Evolutionary conservation across 768 basidiomycete genomes (phyloP).

Genomic region (Ephemerocybe angulata): DNA sequence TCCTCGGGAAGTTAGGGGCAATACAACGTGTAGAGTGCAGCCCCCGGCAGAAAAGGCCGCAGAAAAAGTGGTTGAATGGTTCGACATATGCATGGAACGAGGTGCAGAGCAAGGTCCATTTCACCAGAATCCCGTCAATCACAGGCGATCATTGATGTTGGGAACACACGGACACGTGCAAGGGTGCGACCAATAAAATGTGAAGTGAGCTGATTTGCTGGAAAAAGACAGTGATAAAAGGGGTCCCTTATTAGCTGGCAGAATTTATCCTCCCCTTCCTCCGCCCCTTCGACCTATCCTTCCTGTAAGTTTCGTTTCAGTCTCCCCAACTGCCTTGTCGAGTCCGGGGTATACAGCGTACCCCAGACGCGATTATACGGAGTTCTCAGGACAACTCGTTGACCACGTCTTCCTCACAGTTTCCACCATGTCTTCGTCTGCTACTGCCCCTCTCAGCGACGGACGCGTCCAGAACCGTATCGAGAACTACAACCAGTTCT

Average conservation of each 20-base stretch:
- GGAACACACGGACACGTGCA: constrained; percentile 2
- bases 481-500: constrained; percentile 85
- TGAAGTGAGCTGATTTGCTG: constrained; percentile 14
- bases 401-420: neutral
- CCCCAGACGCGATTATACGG: neutral
- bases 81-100: neutral
- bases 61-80: neutral
- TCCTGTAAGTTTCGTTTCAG: neutral
- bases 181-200: neutral
- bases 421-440: neutral
- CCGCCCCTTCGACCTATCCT: neutral
- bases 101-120: neutral
- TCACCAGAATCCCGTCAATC: neutral
- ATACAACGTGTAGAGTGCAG: too few relatives aligned
- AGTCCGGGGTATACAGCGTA: neutral
- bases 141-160: neutral
- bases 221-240: constrained; percentile 7
- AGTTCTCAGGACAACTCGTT: too few relatives aligned
- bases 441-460: constrained; percentile 31
- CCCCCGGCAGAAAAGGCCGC: too few relatives aligned
- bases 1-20: too few relatives aligned
- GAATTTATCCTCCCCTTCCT: neutral
- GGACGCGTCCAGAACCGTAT: constrained; percentile 67
- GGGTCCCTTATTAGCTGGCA: neutral
- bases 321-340: neutral